Evolutionary conservation across 495 filamentous ascomycete genomes (phyloP).

Genomic region (Lentithecium fluviatile): DNA sequence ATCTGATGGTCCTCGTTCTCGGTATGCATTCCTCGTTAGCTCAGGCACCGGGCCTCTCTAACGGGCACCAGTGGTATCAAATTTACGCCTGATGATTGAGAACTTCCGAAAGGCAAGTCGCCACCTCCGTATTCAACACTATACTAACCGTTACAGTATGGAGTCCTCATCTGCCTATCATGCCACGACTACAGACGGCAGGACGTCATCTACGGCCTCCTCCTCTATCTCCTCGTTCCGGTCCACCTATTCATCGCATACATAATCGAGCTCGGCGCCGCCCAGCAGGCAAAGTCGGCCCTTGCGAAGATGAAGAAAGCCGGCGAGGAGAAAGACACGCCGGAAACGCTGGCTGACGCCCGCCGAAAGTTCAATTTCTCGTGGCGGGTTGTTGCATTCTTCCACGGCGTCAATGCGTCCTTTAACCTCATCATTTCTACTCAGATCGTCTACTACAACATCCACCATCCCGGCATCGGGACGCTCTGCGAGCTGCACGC

Average conservation of each 20-base stretch:
- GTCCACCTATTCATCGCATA: slow-evolving; percentile 88
- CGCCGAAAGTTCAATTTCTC: slow-evolving; percentile 60
- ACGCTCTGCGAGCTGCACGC: slow-evolving; percentile 88
- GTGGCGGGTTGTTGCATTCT: slow-evolving; percentile 73
- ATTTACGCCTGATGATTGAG: slow-evolving; percentile 89
- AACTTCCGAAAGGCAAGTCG: slow-evolving; percentile 83
- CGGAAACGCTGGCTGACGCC: slow-evolving; percentile 47
- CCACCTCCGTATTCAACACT: background rate
- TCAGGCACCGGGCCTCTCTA: background rate
- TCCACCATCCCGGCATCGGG: slow-evolving; percentile 91
- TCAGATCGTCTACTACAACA: slow-evolving; percentile 78
- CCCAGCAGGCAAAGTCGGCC: slow-evolving; percentile 66
- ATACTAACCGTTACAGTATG: slow-evolving; percentile 59
- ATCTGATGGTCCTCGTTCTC: slow-evolving; percentile 92
- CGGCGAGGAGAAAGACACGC: slow-evolving; percentile 48
- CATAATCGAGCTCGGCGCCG: slow-evolving; percentile 78
- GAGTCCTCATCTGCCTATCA: slow-evolving; percentile 85
- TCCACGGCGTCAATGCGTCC: slow-evolving; percentile 79
- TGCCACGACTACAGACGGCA: slow-evolving; percentile 83
- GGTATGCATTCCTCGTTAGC: slow-evolving; percentile 42
- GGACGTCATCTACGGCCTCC: slow-evolving; percentile 71
- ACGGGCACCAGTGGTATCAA: slow-evolving; percentile 69
- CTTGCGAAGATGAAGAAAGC: slow-evolving; percentile 61
- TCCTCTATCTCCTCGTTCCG: slow-evolving; percentile 81
- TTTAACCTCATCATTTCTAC: slow-evolving; percentile 79